Evolutionary conservation across 305 asterid genomes (phyloP).

Genomic region (Solanum aculeatissimum): DNA sequence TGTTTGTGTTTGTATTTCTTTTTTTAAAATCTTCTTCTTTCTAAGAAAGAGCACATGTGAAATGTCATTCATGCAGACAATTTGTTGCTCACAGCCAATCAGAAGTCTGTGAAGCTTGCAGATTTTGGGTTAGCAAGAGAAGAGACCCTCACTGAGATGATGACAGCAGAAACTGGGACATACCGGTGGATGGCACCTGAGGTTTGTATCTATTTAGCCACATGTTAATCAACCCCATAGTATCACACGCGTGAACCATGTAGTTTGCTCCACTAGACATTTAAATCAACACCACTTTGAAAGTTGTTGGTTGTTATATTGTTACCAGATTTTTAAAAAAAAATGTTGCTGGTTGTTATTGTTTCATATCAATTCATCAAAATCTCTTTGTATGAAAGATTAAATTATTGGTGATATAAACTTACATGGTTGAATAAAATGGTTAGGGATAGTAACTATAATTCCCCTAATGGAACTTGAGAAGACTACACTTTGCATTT

Average conservation of each 20-base stretch:
- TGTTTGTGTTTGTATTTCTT: background rate
- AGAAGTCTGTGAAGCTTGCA: conserved; percentile 89
- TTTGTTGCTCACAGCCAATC: conserved; percentile 83
- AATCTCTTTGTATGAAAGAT: background rate
- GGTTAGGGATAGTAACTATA: background rate
- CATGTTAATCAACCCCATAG: background rate
- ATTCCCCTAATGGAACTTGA: background rate
- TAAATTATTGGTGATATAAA: background rate
- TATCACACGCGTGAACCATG: background rate
- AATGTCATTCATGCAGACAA: conserved; percentile 56
- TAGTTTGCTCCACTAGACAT: background rate
- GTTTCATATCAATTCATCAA: background rate
- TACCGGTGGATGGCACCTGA: conserved; percentile 99
- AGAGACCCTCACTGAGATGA: conserved; percentile 93
- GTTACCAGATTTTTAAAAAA: background rate
- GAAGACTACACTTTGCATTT: background rate
- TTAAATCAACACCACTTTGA: background rate
- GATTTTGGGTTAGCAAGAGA: conserved; percentile 98
- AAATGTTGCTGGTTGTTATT: background rate
- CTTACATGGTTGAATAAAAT: background rate
- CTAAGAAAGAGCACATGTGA: conserved; percentile 14
- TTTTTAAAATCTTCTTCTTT: background rate
- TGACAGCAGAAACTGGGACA: conserved; percentile 98
- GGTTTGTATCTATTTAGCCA: conserved; percentile 29
- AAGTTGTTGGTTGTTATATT: background rate